Evolutionary conservation across 2,329 filamentous ascomycete genomes (phyloP).

Genomic region (Graphilbum fragrans): DNA sequence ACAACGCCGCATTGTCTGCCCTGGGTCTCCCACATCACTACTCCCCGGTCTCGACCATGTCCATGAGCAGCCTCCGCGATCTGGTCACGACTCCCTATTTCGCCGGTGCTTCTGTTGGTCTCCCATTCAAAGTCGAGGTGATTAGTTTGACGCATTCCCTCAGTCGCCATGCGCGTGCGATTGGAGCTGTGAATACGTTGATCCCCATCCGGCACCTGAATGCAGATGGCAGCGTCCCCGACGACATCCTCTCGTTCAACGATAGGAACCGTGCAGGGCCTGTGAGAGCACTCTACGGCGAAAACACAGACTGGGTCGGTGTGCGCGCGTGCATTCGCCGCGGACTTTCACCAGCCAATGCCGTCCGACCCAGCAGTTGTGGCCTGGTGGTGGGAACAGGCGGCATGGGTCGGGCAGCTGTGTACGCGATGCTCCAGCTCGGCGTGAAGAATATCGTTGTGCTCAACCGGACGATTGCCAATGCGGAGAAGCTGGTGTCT

Average conservation of each 20-base stretch:
- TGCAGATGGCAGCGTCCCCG: constrained; percentile 27
- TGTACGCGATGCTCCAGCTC: constrained; percentile 61
- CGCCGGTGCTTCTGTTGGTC: constrained; percentile 53
- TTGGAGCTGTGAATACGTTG: constrained; percentile 61
- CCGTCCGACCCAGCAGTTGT: constrained; percentile 38
- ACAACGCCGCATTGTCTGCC: constrained; percentile 53
- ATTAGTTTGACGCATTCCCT: constrained; percentile 51
- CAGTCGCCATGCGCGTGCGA: constrained; percentile 55
- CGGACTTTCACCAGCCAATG: constrained; percentile 55
- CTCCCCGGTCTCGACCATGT: constrained; percentile 44
- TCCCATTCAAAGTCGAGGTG: constrained; percentile 59
- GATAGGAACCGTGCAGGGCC: constrained; percentile 47
- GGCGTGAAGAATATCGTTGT: constrained; percentile 63
- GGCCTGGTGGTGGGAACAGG: constrained; percentile 49
- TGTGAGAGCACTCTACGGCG: constrained; percentile 51
- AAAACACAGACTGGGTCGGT: constrained; percentile 26
- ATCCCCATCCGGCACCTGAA: constrained; percentile 46
- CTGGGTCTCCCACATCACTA: constrained; percentile 59
- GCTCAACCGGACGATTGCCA: constrained; percentile 51
- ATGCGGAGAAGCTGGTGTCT: constrained; percentile 47
- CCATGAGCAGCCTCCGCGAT: constrained; percentile 46
- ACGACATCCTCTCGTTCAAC: constrained; percentile 27
- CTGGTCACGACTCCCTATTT: constrained; percentile 46
- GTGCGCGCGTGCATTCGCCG: constrained; percentile 45
- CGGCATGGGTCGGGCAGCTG: constrained; percentile 62